phyloP scores from a whole-genome alignment of 192 early-diverging fungal genomes.

The Phycomyces blakesleeanus region DNA sequence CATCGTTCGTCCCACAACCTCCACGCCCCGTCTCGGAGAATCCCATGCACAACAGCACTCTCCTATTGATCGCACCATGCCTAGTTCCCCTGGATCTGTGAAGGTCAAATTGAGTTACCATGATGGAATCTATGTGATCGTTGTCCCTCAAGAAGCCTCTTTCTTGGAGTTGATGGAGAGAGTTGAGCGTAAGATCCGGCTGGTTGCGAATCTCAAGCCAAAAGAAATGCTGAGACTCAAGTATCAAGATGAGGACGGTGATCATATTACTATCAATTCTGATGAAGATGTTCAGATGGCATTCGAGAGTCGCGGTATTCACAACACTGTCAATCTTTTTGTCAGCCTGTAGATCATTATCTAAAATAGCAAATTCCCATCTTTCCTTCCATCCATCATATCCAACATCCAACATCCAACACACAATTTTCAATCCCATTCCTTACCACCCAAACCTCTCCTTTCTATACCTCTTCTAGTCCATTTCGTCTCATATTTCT shows the following conservation, averaged over 20 bases:
- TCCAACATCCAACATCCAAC: too few species aligned
- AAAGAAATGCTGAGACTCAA: constrained; percentile 61
- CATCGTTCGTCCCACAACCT: not conserved
- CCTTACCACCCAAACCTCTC: not conserved
- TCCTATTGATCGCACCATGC: not conserved
- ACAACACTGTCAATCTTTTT: constrained; percentile 51
- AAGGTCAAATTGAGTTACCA: constrained; percentile 90
- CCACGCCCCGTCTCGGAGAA: constrained; percentile 1
- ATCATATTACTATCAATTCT: constrained; percentile 77
- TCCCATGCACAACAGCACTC: constrained; percentile 1
- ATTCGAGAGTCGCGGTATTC: constrained; percentile 62
- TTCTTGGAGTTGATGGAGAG: constrained; percentile 73
- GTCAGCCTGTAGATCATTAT: constrained; percentile 39
- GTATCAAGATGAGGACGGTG: constrained; percentile 92
- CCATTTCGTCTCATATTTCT: too few species aligned
- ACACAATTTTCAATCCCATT: too few species aligned
- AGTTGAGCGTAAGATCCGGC: constrained; percentile 87
- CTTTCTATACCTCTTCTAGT: not conserved
- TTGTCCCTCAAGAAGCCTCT: constrained; percentile 68
- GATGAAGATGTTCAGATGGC: constrained; percentile 91
- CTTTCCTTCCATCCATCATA: too few species aligned
- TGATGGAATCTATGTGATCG: constrained; percentile 84
- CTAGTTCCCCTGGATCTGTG: constrained; percentile 26
- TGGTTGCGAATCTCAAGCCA: constrained; percentile 62
- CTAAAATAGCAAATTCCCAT: too few species aligned